Evolutionary conservation across 2,329 filamentous ascomycete species (phyloP).

Genomic region (Ceratocystis huliohia): DNA sequence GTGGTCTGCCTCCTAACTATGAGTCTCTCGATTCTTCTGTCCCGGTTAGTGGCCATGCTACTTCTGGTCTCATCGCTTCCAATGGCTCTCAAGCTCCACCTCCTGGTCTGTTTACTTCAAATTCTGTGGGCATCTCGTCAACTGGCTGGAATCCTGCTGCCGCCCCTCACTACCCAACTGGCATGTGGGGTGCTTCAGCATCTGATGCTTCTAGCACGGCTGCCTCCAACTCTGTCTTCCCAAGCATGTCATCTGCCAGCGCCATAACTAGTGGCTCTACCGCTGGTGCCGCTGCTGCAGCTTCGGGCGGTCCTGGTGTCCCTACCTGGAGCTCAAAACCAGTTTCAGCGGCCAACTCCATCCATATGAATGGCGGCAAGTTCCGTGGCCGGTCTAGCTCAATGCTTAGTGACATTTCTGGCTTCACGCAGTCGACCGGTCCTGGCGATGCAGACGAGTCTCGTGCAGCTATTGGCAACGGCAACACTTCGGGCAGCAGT

Average conservation of each 20-base stretch:
- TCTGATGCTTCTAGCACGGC: not conserved
- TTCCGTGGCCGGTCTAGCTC: conserved; percentile 49
- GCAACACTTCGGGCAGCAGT: conserved; percentile 8
- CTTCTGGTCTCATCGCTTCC: conserved; percentile 6
- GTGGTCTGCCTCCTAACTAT: conserved; percentile 2
- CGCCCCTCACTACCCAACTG: conserved; percentile 28
- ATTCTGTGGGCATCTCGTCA: conserved; percentile 3
- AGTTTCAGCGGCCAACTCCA: not conserved
- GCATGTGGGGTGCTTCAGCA: conserved; percentile 28
- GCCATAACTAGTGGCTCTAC: not conserved
- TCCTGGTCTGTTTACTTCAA: not conserved
- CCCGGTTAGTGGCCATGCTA: not conserved
- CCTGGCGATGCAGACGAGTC: conserved; percentile 30
- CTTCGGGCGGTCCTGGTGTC: not conserved
- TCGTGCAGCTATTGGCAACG: not conserved
- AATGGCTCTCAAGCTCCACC: conserved; percentile 3
- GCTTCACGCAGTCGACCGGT: conserved; percentile 50
- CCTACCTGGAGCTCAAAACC: not conserved
- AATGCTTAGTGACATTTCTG: conserved; percentile 55
- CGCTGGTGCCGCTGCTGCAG: not conserved
- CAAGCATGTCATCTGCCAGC: not conserved
- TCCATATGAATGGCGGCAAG: conserved; percentile 28
- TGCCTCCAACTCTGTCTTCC: not conserved
- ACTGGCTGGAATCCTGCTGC: conserved; percentile 29
- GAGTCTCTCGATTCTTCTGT: conserved; percentile 4